Percentiles rank a stretch among this genome's conserved stretches.
Conservation (phyloP, 2,329 filamentous ascomycete genomes). For the Clarireedia homoeocarpa region DNA sequence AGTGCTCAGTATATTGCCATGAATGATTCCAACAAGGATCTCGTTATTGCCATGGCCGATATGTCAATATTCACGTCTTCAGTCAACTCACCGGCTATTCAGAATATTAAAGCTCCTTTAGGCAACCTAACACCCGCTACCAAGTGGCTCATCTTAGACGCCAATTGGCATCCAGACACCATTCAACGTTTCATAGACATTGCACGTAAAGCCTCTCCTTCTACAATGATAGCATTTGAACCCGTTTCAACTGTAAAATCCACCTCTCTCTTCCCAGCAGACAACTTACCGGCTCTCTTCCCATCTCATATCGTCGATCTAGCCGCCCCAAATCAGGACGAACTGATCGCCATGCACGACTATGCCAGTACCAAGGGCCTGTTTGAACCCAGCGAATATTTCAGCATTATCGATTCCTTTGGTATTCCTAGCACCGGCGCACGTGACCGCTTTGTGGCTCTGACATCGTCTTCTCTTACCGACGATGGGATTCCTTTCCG, state of each 20-base stretch:
- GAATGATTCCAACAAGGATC: slow-evolving; percentile 74
- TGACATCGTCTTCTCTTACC: slow-evolving; percentile 61
- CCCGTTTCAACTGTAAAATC: slow-evolving; percentile 82
- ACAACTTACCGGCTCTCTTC: slow-evolving; percentile 34
- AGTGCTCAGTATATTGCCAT: slow-evolving; percentile 90
- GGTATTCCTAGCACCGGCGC: slow-evolving; percentile 64
- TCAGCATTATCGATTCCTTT: slow-evolving; percentile 68
- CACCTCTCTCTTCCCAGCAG: slow-evolving; percentile 49
- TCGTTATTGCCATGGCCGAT: slow-evolving; percentile 91
- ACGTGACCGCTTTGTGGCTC: slow-evolving; percentile 59
- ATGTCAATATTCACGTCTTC: slow-evolving; percentile 56
- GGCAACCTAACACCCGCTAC: slow-evolving; percentile 2
- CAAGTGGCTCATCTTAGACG: slow-evolving; percentile 79
- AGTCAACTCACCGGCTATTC: slow-evolving; percentile 31
- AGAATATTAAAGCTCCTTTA: neutral
- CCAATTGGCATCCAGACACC: slow-evolving; percentile 67
- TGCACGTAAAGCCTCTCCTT: slow-evolving; percentile 32
- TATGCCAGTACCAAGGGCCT: slow-evolving; percentile 59
- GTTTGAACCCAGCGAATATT: slow-evolving; percentile 69
- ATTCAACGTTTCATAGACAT: slow-evolving; percentile 56
- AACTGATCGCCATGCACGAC: slow-evolving; percentile 71
- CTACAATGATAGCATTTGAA: slow-evolving; percentile 67
- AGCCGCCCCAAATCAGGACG: slow-evolving; percentile 74
- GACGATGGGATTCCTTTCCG: slow-evolving; percentile 79
- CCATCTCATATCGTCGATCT: slow-evolving; percentile 61